Base-by-base conservation (phyloP, 768 basidiomycete genomes). In the Leccinum arenicola region DNA sequence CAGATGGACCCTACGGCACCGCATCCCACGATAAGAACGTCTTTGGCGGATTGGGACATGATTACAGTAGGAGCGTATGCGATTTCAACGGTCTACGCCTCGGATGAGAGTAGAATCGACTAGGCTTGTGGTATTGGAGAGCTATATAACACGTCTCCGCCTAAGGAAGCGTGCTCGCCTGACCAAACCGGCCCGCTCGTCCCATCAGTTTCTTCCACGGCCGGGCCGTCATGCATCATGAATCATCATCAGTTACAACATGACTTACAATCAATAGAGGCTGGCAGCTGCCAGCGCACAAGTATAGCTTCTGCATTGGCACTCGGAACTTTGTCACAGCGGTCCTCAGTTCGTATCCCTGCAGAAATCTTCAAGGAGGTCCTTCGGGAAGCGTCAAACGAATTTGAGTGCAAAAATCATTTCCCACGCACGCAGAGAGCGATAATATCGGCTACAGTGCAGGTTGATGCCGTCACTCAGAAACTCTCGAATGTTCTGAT, bases 1-100 rank as follows among this genome's bases (percentile, higher is more conserved):
- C 87, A 87, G 31, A 87, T 78, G 3, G 83, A 79, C 1, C 87
- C 87, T 1, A 88, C 78, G 2, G 85, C 87, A 11, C 88, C 87
- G 61, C 84, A 83, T 2, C 85, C 84, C n/a, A 86, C 82, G 15
- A 86, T 70, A 1, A 86, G 76, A 15, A 85, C 75, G 23, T 86
- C 82, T 61, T 82, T 81, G 27, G 71, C 15, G 11, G 65, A 58
- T 35, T 29, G 33, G 4, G 66, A 56, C 68, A 63, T 62, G 53
- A n/a, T 3, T 8, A 4, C 29, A 25, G 31, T 17, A 17, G 27
- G n/a, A 17, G 21, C 43, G 23, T 14, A 19, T 29, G 31, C 27
- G 4, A 29, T 27, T 36, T 10, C 36, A 17, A 29, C 35, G 9
- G 17, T 40, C 17, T 17, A 19, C 12, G 33, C 4, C 12, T 14